These are phyloP conservation scores for Amanita phalloides DNA, from an alignment of 768 basidiomycete species.

Conservation along the genomic window DNA sequence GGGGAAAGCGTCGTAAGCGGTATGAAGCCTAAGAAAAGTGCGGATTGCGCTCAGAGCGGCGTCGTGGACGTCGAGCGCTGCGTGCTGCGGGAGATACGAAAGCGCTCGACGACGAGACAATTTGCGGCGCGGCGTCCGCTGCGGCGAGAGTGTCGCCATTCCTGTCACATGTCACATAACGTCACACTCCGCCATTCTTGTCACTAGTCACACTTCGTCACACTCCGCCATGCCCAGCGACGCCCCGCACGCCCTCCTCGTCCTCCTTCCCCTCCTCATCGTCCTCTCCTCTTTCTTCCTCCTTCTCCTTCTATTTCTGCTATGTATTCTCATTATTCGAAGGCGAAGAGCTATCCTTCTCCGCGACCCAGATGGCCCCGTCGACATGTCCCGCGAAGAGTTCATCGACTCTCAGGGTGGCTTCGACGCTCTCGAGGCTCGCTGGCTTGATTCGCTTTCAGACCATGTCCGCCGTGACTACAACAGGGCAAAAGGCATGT, in stretches of 20 bases:
- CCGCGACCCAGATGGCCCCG: conserved; percentile 82
- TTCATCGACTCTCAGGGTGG: conserved; percentile 88
- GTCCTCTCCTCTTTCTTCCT: conserved; percentile 89
- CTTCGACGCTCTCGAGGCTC: conserved; percentile 81
- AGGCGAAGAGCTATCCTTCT: conserved; percentile 68
- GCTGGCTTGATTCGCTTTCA: conserved; percentile 82
- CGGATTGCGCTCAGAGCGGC: conserved; percentile 63
- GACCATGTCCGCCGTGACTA: conserved; percentile 65
- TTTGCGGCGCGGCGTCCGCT: conserved; percentile 39
- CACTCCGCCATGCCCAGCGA: conserved; percentile 1
- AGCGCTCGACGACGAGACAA: conserved; percentile 45
- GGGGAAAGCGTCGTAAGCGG: conserved; percentile 94
- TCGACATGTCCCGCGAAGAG: conserved; percentile 89
- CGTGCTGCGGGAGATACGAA: conserved; percentile 36
- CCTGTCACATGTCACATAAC: neutral
- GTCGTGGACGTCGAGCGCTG: conserved; percentile 59
- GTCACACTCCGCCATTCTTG: neutral
- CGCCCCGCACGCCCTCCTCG: conserved; percentile 57
- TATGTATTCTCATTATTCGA: conserved; percentile 81
- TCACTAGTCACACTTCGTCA: neutral
- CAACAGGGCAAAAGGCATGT: conserved; percentile 73
- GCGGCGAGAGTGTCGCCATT: conserved; percentile 34
- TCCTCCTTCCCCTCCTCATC: conserved; percentile 90
- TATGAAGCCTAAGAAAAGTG: conserved; percentile 72
- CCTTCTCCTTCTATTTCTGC: conserved; percentile 82